Conservation (phyloP, 2,329 filamentous ascomycete genomes). For the Clonostachys solani region DNA sequence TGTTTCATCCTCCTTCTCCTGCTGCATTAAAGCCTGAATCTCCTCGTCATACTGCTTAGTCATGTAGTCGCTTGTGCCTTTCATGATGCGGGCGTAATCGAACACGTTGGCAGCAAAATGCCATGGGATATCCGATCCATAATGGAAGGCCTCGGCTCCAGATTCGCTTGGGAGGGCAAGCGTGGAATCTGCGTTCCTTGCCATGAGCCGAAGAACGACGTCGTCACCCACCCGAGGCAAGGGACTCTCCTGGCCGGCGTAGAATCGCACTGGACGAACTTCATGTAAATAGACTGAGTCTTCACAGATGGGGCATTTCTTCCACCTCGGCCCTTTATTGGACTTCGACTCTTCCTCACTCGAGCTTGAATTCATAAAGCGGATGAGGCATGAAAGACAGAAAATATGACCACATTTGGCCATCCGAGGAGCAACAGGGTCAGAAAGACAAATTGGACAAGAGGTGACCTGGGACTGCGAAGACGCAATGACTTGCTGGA, state of each 20-base stretch:
- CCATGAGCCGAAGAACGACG: conserved; percentile 83
- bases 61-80: conserved; percentile 89
- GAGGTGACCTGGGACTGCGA: conserved; percentile 82
- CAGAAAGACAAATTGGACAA: conserved; percentile 92
- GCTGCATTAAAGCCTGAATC: conserved; percentile 66
- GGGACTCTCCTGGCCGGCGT: conserved; percentile 79
- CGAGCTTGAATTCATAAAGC: conserved; percentile 86
- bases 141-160: conserved; percentile 61
- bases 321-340: conserved; percentile 74
- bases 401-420: conserved; percentile 97
- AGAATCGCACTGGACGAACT: conserved; percentile 84
- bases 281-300: conserved; percentile 92
- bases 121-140: conserved; percentile 83
- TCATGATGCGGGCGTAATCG: conserved; percentile 95
- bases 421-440: conserved; percentile 92
- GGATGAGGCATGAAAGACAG: conserved; percentile 86
- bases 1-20: conserved; percentile 85
- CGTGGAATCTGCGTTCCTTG: conserved; percentile 74
- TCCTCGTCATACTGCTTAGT: conserved; percentile 73
- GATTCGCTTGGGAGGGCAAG: conserved; percentile 84
- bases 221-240: conserved; percentile 81
- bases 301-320: conserved; percentile 95
- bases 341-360: conserved; percentile 59
- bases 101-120: conserved; percentile 90
- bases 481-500: conserved; percentile 88